A percentile compares a stretch with the other conserved stretches of the same genome.
Evolutionary conservation across 768 basidiomycete species (phyloP).

Genomic region (Mycena albidolilacea): DNA sequence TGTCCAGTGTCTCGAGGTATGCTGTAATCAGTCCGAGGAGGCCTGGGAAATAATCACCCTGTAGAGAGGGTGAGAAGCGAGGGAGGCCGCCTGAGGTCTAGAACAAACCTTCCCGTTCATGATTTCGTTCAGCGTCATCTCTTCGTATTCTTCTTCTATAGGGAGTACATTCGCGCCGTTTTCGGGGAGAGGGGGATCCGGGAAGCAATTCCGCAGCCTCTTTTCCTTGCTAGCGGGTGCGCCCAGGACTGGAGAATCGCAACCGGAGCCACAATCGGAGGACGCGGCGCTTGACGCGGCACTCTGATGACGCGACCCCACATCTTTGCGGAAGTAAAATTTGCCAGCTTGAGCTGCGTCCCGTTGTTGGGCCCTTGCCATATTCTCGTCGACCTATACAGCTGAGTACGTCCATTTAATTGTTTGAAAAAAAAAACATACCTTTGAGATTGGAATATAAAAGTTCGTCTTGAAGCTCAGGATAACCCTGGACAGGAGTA

Average conservation of each 20-base stretch:
- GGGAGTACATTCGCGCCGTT: constrained; percentile 59
- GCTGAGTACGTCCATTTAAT: constrained; percentile 7
- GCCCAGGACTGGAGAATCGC: constrained; percentile 54
- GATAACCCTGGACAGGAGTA: constrained; percentile 94
- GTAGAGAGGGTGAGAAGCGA: neutral
- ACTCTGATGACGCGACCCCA: constrained; percentile 73
- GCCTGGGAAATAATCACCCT: constrained; percentile 83
- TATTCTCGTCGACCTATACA: constrained; percentile 94
- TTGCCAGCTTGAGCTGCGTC: constrained; percentile 81
- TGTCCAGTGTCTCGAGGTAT: constrained; percentile 90
- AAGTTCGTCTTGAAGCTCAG: constrained; percentile 93
- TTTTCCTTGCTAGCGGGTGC: constrained; percentile 67
- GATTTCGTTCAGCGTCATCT: constrained; percentile 93
- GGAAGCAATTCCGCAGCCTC: constrained; percentile 81
- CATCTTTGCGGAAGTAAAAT: constrained; percentile 92
- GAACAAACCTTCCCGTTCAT: constrained; percentile 88
- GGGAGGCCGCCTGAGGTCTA: neutral
- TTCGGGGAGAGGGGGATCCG: constrained; percentile 67
- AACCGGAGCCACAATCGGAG: constrained; percentile 57
- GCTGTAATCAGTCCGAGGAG: constrained; percentile 84
- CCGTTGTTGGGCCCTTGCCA: constrained; percentile 89
- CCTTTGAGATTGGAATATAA: constrained; percentile 98
- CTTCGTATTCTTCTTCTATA: constrained; percentile 89
- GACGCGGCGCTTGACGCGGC: constrained; percentile 61
- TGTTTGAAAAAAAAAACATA: neutral